These are phyloP conservation scores for Beauveria bassiana DNA, from an alignment of 2,329 filamentous ascomycete genomes.

Conservation along the genomic window DNA sequence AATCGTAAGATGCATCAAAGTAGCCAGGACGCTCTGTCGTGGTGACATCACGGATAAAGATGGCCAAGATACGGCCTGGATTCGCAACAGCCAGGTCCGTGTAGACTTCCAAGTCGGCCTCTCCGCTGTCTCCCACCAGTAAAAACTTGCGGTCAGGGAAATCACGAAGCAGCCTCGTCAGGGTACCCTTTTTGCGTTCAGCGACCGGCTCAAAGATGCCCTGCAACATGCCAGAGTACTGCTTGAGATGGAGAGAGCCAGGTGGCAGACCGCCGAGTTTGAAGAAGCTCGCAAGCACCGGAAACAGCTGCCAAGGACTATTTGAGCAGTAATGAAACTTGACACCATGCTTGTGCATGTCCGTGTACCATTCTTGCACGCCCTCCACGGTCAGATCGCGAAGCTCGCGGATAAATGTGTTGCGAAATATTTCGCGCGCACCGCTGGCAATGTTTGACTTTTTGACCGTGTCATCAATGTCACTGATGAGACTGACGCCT, in stretches of 20 bases:
- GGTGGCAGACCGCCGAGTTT: slow-evolving; percentile 69
- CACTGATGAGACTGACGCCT: slow-evolving; percentile 89
- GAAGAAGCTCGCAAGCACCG: slow-evolving; percentile 80
- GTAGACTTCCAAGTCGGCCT: slow-evolving; percentile 95
- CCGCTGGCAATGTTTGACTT: slow-evolving; percentile 84
- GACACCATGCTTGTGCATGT: slow-evolving; percentile 71
- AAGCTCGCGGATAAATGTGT: slow-evolving; percentile 86
- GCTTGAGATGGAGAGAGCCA: slow-evolving; percentile 91
- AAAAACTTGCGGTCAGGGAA: slow-evolving; percentile 88
- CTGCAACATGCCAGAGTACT: slow-evolving; percentile 94
- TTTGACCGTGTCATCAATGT: slow-evolving; percentile 97
- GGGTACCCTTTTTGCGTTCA: slow-evolving; percentile 81
- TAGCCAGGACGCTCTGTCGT: slow-evolving; percentile 64
- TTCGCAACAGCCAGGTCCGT: slow-evolving; percentile 84
- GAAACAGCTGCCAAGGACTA: slow-evolving; percentile 95
- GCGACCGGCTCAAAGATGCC: slow-evolving; percentile 97
- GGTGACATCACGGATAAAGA: slow-evolving; percentile 95
- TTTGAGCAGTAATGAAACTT: slow-evolving; percentile 98
- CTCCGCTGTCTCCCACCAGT: slow-evolving; percentile 89
- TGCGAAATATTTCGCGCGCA: slow-evolving; percentile 89
- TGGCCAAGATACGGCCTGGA: slow-evolving; percentile 71
- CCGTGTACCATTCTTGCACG: slow-evolving; percentile 81
- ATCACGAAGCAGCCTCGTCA: slow-evolving; percentile 79
- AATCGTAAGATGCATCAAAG: slow-evolving; percentile 56
- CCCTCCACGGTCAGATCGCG: slow-evolving; percentile 76